A percentile compares a stretch with the other conserved stretches of the same genome.
phyloP scores from a whole-genome alignment of 2,329 filamentous ascomycete species.

The Microsporum canis region DNA sequence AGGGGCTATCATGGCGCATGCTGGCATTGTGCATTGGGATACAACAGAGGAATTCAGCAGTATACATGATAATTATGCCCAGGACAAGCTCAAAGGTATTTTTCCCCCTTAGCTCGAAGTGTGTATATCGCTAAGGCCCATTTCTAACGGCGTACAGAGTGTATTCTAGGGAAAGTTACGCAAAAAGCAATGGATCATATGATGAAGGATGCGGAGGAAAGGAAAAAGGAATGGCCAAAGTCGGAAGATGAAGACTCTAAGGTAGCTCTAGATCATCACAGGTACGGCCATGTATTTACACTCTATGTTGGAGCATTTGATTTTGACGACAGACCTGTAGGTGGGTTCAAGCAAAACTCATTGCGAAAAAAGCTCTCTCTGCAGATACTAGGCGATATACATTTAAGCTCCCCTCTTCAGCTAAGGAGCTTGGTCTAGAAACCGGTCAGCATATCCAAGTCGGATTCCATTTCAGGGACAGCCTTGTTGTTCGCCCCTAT shows the following conservation, averaged over 20 bases:
- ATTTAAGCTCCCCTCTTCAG: slow-evolving; percentile 34
- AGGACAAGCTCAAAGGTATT: slow-evolving; percentile 38
- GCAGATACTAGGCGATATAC: slow-evolving; percentile 39
- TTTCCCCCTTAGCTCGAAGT: not conserved
- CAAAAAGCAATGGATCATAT: slow-evolving; percentile 40
- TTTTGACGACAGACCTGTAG: slow-evolving; percentile 10
- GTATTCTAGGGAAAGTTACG: slow-evolving; percentile 40
- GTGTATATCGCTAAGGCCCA: not conserved
- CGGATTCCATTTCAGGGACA: slow-evolving; percentile 43
- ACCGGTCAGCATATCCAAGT: slow-evolving; percentile 45
- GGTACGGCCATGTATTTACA: slow-evolving; percentile 7
- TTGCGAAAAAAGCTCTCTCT: slow-evolving; percentile 30
- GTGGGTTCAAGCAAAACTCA: slow-evolving; percentile 38
- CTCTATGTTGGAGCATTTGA: not conserved
- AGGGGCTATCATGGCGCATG: slow-evolving; percentile 39
- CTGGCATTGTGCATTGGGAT: slow-evolving; percentile 40
- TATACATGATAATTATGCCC: slow-evolving; percentile 43
- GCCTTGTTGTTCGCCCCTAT: slow-evolving; percentile 42
- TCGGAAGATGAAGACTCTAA: slow-evolving; percentile 20
- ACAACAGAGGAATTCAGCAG: slow-evolving; percentile 41
- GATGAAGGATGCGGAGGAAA: slow-evolving; percentile 33
- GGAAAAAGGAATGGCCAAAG: slow-evolving; percentile 29
- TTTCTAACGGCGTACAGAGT: slow-evolving; percentile 29
- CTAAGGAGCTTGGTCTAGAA: slow-evolving; percentile 36
- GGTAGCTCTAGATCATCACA: slow-evolving; percentile 29